A percentile compares a stretch with the other conserved stretches of the same genome.
Evolutionary conservation across 768 basidiomycete species (phyloP).

Genomic region (Suillus weaverae): DNA sequence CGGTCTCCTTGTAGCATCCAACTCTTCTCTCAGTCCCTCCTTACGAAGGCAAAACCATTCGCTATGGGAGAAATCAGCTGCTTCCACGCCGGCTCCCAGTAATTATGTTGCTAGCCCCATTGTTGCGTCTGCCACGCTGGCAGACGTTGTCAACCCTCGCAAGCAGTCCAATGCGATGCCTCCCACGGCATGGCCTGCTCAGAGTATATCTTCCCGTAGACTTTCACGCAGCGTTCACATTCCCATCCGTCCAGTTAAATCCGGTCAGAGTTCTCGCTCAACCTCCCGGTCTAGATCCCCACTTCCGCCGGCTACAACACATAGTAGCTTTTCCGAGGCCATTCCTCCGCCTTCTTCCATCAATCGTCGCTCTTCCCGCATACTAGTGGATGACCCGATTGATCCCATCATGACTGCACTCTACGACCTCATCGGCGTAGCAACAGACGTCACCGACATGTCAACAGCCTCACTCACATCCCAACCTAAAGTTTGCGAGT

Average conservation of each 20-base stretch:
- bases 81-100: constrained; percentile 49
- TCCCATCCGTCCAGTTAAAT: constrained; percentile 60
- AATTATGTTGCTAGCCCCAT: constrained; percentile 61
- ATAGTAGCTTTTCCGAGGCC: constrained; percentile 64
- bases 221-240: constrained; percentile 85
- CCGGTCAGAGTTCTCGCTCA: constrained; percentile 86
- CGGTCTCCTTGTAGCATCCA: constrained; percentile 61
- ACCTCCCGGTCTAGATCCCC: constrained; percentile 95
- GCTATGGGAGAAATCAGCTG: constrained; percentile 60
- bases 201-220: constrained; percentile 67
- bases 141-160: constrained; percentile 65
- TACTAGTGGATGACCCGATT: constrained; percentile 80
- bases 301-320: constrained; percentile 67
- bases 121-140: constrained; percentile 57
- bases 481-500: constrained; percentile 80
- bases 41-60: constrained; percentile 64
- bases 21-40: constrained; percentile 67
- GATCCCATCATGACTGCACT: constrained; percentile 89
- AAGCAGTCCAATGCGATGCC: constrained; percentile 54
- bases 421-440: constrained; percentile 89
- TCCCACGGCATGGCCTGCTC: constrained; percentile 55
- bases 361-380: constrained; percentile 78
- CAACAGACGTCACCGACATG: constrained; percentile 92
- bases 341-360: constrained; percentile 40
- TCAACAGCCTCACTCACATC: constrained; percentile 82